phyloP scores from a whole-genome alignment of 2,329 filamentous ascomycete genomes.

The Berkeleyomyces rouxiae region DNA sequence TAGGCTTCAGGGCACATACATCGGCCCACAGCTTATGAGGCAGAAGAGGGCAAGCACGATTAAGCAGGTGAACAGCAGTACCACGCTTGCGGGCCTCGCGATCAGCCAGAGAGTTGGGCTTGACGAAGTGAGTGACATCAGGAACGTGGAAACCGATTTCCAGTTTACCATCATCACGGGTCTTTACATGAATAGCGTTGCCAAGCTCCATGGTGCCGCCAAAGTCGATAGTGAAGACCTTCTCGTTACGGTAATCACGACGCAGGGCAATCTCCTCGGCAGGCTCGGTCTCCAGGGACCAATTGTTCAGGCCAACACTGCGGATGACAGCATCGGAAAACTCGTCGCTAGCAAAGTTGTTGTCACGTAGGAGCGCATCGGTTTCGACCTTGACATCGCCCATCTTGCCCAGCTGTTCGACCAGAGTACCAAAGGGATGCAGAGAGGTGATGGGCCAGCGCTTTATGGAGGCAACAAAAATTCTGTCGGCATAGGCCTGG shows the following conservation, averaged over 20 bases:
- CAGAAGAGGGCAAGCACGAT: constrained; percentile 73
- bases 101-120: constrained; percentile 86
- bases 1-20: constrained; percentile 71
- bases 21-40: constrained; percentile 73
- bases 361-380: constrained; percentile 88
- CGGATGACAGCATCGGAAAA: constrained; percentile 93
- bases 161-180: constrained; percentile 64
- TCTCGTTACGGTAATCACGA: constrained; percentile 78
- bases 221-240: constrained; percentile 81
- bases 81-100: constrained; percentile 96
- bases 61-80: constrained; percentile 87
- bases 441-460: constrained; percentile 99
- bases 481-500: constrained; percentile 90
- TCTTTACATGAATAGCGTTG: constrained; percentile 84
- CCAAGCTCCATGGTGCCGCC: constrained; percentile 78
- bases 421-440: constrained; percentile 92
- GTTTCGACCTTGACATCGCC: constrained; percentile 95
- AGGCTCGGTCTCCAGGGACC: constrained; percentile 72
- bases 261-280: constrained; percentile 56
- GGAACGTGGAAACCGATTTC: constrained; percentile 92
- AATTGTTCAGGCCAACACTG: constrained; percentile 82
- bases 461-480: constrained; percentile 98
- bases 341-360: constrained; percentile 95
- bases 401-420: constrained; percentile 94
- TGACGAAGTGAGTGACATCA: constrained; percentile 93